A percentile compares a stretch with the other conserved stretches of the same genome.
Evolutionary conservation across 2,329 filamentous ascomycete genomes (phyloP).

Genomic region (Penicillium sclerotiorum): DNA sequence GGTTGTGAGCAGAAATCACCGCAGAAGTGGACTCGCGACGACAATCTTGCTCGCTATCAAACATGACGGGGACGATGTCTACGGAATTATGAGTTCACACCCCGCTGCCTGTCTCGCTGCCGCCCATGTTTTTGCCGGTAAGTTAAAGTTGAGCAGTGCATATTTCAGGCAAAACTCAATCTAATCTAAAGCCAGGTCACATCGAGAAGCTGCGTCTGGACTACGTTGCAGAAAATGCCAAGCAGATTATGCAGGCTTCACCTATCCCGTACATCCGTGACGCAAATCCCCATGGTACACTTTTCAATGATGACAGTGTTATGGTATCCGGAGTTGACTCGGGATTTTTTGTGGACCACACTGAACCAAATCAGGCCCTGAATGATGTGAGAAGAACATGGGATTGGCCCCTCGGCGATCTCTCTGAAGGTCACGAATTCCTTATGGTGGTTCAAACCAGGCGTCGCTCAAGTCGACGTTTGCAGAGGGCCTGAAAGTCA

Average conservation of each 20-base stretch:
- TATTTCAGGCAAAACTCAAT: neutral
- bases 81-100: slow-evolving; percentile 6
- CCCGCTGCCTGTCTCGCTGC: slow-evolving; percentile 1
- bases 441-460: neutral
- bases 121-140: neutral
- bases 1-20: neutral
- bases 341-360: neutral
- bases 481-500: too few species aligned
- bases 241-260: neutral
- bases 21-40: neutral
- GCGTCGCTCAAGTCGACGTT: neutral
- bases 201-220: neutral
- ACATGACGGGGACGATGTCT: neutral
- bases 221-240: neutral
- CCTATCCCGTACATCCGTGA: neutral
- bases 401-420: neutral
- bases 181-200: neutral
- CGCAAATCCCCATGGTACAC: neutral
- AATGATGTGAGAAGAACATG: neutral
- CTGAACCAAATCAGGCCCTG: neutral
- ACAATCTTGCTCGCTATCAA: neutral
- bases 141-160: neutral
- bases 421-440: neutral
- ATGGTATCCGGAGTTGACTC: neutral
- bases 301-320: neutral